A percentile compares a stretch with the other conserved stretches of the same genome.
Conservation (phyloP, 2,329 filamentous ascomycete species). For the Tolypocladium inflatum region DNA sequence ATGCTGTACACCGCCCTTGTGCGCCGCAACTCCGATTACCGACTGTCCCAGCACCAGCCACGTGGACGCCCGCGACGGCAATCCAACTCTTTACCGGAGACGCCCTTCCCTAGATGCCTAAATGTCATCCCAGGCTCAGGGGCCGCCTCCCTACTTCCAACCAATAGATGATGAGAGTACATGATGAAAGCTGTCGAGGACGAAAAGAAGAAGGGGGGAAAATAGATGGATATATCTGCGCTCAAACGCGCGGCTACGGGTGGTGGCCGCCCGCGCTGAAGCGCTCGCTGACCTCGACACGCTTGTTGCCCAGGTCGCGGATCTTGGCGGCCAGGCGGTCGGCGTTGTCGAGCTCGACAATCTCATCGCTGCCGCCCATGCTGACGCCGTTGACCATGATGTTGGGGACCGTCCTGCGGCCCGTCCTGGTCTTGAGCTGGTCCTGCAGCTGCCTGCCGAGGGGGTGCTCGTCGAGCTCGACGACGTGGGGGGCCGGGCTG, state of each 20-base stretch:
- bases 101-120: not conserved
- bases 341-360: conserved; percentile 59
- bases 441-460: conserved; percentile 66
- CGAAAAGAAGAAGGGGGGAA: not conserved
- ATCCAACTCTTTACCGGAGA: not conserved
- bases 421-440: conserved; percentile 62
- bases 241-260: not conserved
- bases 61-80: not conserved
- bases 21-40: not conserved
- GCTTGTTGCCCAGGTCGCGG: conserved; percentile 62
- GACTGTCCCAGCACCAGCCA: not conserved
- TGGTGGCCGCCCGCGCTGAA: conserved; percentile 15
- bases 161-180: not conserved
- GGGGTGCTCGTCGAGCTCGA: conserved; percentile 79
- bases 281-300: conserved; percentile 41
- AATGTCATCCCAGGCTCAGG: not conserved
- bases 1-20: not conserved
- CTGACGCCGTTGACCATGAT: conserved; percentile 79
- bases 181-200: not conserved
- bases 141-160: not conserved
- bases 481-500: conserved; percentile 71
- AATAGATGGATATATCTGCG: conserved; percentile 1
- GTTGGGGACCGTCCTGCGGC: conserved; percentile 82
- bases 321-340: conserved; percentile 64
- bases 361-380: conserved; percentile 84